These are phyloP conservation scores for Colletotrichum liaoningense DNA, from an alignment of 2,329 filamentous ascomycete species.

Conservation along the genomic window DNA sequence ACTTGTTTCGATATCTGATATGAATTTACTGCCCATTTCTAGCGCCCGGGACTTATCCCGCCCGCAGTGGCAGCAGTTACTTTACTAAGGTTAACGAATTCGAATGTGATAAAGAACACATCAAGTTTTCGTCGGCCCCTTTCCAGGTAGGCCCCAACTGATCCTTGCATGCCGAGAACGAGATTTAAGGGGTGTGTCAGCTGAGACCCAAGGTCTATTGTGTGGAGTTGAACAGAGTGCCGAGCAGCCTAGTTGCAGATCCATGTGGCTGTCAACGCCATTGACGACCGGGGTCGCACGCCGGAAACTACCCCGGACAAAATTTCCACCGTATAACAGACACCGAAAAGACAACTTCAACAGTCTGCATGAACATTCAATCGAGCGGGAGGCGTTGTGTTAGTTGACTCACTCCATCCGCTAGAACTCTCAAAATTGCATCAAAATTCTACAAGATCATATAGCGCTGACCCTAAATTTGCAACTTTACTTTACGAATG, in stretches of 20 bases:
- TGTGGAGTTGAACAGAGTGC: not conserved
- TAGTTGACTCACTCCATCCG: too few relatives aligned
- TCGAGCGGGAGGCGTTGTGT: too few relatives aligned
- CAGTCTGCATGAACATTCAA: too few relatives aligned
- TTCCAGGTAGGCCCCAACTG: not conserved
- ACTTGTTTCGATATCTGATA: not conserved
- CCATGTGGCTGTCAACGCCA: not conserved
- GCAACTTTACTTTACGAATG: too few relatives aligned
- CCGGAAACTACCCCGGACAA: constrained; percentile 15
- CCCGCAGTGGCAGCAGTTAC: not conserved
- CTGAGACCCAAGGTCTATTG: not conserved
- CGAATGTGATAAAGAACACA: not conserved
- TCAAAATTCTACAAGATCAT: too few relatives aligned
- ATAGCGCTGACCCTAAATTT: too few relatives aligned
- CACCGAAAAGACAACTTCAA: too few relatives aligned
- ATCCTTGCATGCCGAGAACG: not conserved
- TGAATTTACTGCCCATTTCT: not conserved
- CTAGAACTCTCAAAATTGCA: too few relatives aligned
- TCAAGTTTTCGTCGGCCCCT: not conserved
- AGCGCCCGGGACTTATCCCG: not conserved
- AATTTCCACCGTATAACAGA: not conserved
- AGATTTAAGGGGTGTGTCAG: constrained; percentile 26
- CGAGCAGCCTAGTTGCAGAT: constrained; percentile 6
- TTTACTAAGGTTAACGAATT: not conserved
- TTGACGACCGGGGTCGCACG: not conserved